A percentile compares a stretch with the other conserved stretches of the same genome.
phyloP scores from a whole-genome alignment of 2,329 filamentous ascomycete genomes.

The Knoxdaviesia proteae region DNA sequence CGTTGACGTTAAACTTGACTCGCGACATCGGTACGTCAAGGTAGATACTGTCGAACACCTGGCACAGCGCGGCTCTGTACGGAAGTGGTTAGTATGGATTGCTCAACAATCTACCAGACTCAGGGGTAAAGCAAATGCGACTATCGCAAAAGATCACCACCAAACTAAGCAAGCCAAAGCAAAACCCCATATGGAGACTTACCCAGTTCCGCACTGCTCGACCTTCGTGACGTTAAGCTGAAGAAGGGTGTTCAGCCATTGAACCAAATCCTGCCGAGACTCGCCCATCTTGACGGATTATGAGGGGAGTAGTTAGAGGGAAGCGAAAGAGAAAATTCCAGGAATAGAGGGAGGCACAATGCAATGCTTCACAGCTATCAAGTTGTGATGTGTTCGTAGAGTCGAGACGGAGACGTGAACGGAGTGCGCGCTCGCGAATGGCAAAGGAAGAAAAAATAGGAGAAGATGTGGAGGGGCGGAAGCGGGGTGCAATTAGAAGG shows the following conservation, averaged over 20 bases:
- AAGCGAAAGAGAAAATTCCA: no score
- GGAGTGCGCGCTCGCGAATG: no score
- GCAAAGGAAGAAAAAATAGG: background rate
- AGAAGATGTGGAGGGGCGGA: background rate
- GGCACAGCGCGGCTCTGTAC: conserved; percentile 74
- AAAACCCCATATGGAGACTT: conserved; percentile 14
- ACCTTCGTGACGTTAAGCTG: conserved; percentile 97
- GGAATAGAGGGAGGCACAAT: no score
- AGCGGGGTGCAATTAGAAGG: background rate
- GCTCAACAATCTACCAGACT: background rate
- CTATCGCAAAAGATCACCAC: background rate
- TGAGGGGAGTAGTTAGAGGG: no score
- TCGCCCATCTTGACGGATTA: conserved; percentile 32
- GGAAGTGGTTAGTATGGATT: background rate
- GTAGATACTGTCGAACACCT: conserved; percentile 97
- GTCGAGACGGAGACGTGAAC: no score
- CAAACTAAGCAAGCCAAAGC: background rate
- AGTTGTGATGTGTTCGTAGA: no score
- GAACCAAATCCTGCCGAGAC: conserved; percentile 78
- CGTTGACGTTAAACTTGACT: conserved; percentile 96
- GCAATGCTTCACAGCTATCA: no score
- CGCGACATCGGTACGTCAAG: conserved; percentile 83
- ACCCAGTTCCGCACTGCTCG: conserved; percentile 98
- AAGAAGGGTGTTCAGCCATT: conserved; percentile 93
- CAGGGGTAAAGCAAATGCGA: background rate